Percentiles rank a stretch among this genome's conserved stretches.
Evolutionary conservation across 1,284 basidiomycete genomes (phyloP).

Genomic region (Anthracocystis panici-leucophaei): DNA sequence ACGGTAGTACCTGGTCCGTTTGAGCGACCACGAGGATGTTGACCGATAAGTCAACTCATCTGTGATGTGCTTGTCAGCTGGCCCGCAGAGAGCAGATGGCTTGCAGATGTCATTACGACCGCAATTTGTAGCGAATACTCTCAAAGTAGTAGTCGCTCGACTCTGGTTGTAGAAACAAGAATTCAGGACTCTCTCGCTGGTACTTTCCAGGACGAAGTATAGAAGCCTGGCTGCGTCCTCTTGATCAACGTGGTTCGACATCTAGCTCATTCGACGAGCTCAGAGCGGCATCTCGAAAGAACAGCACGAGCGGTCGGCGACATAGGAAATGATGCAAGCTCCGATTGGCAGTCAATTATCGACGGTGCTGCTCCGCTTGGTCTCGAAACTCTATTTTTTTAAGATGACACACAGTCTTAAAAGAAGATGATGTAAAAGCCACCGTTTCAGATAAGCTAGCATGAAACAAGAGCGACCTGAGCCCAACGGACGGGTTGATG

Average conservation of each 20-base stretch:
- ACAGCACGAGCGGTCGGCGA: background rate
- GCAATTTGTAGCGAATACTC: no score
- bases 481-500: conserved; percentile 18
- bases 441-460: background rate
- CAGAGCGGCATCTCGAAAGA: background rate
- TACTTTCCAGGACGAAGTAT: no score
- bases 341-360: background rate
- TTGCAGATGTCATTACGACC: no score
- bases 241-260: no score
- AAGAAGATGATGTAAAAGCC: background rate
- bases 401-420: background rate
- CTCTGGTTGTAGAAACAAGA: no score
- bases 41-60: conserved; percentile 10
- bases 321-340: background rate
- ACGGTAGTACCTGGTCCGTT: conserved; percentile 8
- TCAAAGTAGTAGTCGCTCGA: no score
- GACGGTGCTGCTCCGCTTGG: background rate
- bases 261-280: background rate
- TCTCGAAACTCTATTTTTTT: background rate
- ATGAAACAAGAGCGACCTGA: background rate
- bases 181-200: no score
- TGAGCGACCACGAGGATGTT: conserved; percentile 1
- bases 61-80: conserved; percentile 16
- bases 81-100: conserved; percentile 16
- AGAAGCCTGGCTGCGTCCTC: no score